Evolutionary conservation across 371 early-diverging fungal species (phyloP), one percentile per base, ranked within the genome.

Genomic region (Haplosporangium sp.): DNA sequence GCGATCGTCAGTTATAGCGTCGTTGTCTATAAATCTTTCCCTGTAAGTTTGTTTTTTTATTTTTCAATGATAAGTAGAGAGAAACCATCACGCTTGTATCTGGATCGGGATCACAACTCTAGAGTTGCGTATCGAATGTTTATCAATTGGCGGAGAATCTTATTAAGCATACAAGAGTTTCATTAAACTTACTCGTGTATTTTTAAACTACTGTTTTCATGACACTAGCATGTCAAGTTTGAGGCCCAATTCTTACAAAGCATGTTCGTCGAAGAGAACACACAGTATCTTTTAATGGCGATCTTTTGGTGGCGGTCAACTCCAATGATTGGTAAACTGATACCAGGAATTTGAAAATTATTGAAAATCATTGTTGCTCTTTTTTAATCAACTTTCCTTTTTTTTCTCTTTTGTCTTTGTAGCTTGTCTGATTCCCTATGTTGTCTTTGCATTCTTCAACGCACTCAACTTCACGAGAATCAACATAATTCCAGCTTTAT

Each of bases 381-480:
- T 13, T 35, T 17, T 38, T 70, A 47, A 38, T 44, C 6, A 15
- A 15, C n/a, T 13, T 34, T 27, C 58, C 61, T 19, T 4, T 62
- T 20, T 37, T 47, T 39, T 48, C 42, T 11, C 13, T 64, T 19
- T 48, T 42, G 6, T 27, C 55, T 15, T 10, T 61, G 19, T 84
- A 94, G 95, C 94, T 44, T 88, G 94, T 13, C 86, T 97, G 75
- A 77, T 96, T 71, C 97, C 97, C 34, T 97, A 89, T 69, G 88
- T 86, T 4, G 92, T 92, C 63, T 97, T 95, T 75, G 96, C 97
- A 34, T 76, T 92, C 67, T 94, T 96, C 87, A 96, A 97, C 76
- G 88, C 92, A 5, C 84, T 94, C 65, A 92, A 91, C 67, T 97
- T 94, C 83, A 71, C 90, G 47, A 91, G 95, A 65, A 88, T 91